These are phyloP conservation scores for Helotiales sp. DNA, from an alignment of 2,329 filamentous ascomycete species.

Conservation along the genomic window DNA sequence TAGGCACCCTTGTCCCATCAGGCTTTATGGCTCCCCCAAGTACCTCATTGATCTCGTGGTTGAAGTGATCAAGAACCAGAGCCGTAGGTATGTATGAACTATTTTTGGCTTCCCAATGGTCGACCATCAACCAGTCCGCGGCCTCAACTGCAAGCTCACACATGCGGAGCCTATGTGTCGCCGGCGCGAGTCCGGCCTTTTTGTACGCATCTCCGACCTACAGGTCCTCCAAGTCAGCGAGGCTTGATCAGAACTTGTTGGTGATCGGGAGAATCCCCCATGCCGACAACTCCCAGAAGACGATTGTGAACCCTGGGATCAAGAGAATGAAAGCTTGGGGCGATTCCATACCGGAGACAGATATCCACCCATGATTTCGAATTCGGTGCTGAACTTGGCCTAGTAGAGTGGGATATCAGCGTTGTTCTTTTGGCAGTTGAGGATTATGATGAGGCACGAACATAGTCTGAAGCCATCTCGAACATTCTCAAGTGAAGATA, in stretches of 20 bases:
- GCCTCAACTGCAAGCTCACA: constrained; percentile 78
- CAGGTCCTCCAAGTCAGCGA: not conserved
- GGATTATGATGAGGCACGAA: not conserved
- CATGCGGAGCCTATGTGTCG: constrained; percentile 70
- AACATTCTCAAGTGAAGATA: not conserved
- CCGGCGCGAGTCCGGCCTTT: constrained; percentile 74
- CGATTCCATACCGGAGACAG: constrained; percentile 61
- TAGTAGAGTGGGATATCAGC: not conserved
- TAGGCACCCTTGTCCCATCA: constrained; percentile 63
- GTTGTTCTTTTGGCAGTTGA: not conserved
- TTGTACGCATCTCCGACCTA: constrained; percentile 57
- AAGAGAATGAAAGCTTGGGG: constrained; percentile 20
- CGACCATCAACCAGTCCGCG: constrained; percentile 77
- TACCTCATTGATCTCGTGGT: constrained; percentile 82
- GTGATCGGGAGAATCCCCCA: not conserved
- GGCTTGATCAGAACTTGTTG: not conserved
- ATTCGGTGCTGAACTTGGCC: constrained; percentile 47
- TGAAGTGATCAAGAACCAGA: constrained; percentile 86
- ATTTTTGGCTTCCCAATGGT: constrained; percentile 86
- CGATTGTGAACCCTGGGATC: too few species aligned
- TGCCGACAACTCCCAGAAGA: too few species aligned
- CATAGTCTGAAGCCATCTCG: not conserved
- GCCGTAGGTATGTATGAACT: constrained; percentile 86
- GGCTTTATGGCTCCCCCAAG: constrained; percentile 70
- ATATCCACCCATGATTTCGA: constrained; percentile 85